Evolutionary conservation across 1,284 basidiomycete genomes (phyloP), one percentile per base, ranked within the genome.

Genomic region (Ustilago tritici): DNA sequence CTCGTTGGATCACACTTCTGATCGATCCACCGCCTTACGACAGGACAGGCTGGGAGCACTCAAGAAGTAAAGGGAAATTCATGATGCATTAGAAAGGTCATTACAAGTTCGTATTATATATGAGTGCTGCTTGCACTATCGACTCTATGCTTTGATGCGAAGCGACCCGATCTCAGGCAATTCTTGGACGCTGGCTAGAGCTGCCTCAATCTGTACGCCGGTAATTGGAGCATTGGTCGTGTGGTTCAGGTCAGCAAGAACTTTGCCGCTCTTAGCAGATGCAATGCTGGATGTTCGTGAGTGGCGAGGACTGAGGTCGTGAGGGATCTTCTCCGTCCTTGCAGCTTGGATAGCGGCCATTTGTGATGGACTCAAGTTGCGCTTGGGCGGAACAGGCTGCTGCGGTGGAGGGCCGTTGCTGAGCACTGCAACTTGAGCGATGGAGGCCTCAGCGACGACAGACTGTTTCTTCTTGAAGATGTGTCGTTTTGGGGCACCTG

Each of bases 291-390:
- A 67, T 0, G 65, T 53, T 7, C 61, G 61, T 31, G 70, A 68
- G 52, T 73, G 70, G 34, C 53, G 66, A 17, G 71, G 60, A n/a
- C 49, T 50, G 7, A 71, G 61, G 35, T 76, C 65, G 7, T 52
- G 49, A 0, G 73, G 56, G 9, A 71, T 65, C 55, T 66, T 67
- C 40, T 76, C 73, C 0, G 65, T 59, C 3, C 62, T 43, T 4
- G 73, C 73, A 23, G 69, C 61, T 8, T 68, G 68, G 19, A 71
- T 65, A 0, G 73, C 69, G 1, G 73, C 65, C 49, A 58, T 41
- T 56, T 67, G 72, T 7, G 56, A 59, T 23, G 71, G 71, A 38
- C 61, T 68, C 14, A 69, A 23, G 47, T 68, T 73, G 47, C 65
- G 70, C 28, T 61, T 61, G 0, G 65, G 65, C n/a, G 56, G 47